These are phyloP conservation scores for Xylaria longipes DNA, from an alignment of 495 filamentous ascomycete species.

Conservation along the genomic window DNA sequence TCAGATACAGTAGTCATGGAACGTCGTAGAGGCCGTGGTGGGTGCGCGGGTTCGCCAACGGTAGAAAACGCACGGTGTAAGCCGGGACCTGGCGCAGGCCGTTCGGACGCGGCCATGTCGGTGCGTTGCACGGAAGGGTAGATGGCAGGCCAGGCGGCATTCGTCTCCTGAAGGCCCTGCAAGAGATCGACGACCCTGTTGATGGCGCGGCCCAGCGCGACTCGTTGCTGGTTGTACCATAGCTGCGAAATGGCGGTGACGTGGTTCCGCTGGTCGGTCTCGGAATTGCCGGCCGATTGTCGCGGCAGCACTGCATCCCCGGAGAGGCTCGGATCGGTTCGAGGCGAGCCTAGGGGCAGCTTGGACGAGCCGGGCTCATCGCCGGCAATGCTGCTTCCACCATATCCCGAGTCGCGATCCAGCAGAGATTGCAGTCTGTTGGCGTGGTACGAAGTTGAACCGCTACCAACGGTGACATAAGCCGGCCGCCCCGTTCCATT, in stretches of 20 bases:
- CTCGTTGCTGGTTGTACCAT: constrained; percentile 88
- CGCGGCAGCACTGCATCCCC: constrained; percentile 55
- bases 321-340: constrained; percentile 35
- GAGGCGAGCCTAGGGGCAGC: constrained; percentile 50
- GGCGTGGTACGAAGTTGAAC: constrained; percentile 76
- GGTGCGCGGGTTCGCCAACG: constrained; percentile 39
- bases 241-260: constrained; percentile 56
- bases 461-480: constrained; percentile 89
- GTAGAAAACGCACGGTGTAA: constrained; percentile 62
- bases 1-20: constrained; percentile 75
- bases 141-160: constrained; percentile 88
- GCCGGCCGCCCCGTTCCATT: constrained; percentile 53
- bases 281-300: constrained; percentile 35
- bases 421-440: constrained; percentile 71
- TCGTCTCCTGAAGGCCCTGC: constrained; percentile 83
- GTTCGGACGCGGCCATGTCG: constrained; percentile 50
- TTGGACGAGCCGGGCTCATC: constrained; percentile 40
- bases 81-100: constrained; percentile 50
- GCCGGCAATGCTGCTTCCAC: constrained; percentile 69
- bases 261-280: constrained; percentile 50
- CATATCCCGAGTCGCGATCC: constrained; percentile 91
- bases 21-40: constrained; percentile 65
- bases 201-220: constrained; percentile 82
- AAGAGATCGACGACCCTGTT: constrained; percentile 79
- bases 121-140: constrained; percentile 85